Evolutionary conservation across 179 eudicot species (phyloP), one percentile per base, ranked within the genome.

Genomic region (Beta corolliflora): DNA sequence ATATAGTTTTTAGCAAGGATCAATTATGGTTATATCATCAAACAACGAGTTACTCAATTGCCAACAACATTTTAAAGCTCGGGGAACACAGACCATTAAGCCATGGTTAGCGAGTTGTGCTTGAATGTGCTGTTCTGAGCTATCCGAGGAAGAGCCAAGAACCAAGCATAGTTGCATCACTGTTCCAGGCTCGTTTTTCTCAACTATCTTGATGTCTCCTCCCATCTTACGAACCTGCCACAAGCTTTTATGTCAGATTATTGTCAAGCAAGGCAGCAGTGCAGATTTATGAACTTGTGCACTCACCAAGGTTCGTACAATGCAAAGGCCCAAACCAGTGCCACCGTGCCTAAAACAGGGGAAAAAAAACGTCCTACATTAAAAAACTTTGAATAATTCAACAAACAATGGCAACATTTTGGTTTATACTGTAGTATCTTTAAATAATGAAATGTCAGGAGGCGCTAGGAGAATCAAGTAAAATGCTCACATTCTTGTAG

Each of bases 241-340:
- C 75, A 65, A 48, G 25, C 23, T 15, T 75, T 60, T 23, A 54
- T 12, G 58, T 82, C 19, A 79, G 44, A 31, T 12, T 31, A 65
- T 2, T 25, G 70, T 65, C 70, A 1, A 21, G 52, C 15, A 60
- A 60, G 23, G 21, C 23, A 70, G 18, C 36, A 71, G 21, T 10
- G 0, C 12, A 12, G 23, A 60, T 31, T 31, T 25, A 55, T 55
- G 12, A 48, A 61, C 36, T 73, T 16, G 15, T 84, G 44, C 59
- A 88, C 99, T 90, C 80, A 96, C 99, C 98, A 96, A 83, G 74
- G 96, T 94, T 75, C 92, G 87, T 72, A 96, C 99, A 59, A 96
- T 96, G 92, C 98, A 96, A 72, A 96, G 92, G 80, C 99, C 99
- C 84, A 96, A 92, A 65, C 99, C 99, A 81, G 99, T 96, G 80